A percentile compares a stretch with the other conserved stretches of the same genome.
These are phyloP conservation scores for Calonectria hongkongensis DNA, from an alignment of 2,329 filamentous ascomycete genomes.

Conservation along the genomic window DNA sequence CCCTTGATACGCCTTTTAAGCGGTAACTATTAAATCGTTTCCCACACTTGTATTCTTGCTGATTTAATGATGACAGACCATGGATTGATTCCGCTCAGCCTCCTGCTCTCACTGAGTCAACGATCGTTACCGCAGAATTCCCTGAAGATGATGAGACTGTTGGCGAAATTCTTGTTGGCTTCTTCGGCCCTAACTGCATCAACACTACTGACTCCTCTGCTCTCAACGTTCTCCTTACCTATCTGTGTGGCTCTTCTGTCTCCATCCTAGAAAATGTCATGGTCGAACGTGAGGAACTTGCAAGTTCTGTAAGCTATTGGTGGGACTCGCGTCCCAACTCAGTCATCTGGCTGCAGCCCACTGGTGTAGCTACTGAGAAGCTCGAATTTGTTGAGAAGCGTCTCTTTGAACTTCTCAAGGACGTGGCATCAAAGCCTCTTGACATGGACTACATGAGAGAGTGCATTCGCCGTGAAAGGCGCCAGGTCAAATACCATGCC, in stretches of 20 bases:
- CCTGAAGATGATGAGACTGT: conserved; percentile 97
- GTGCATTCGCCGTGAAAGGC: conserved; percentile 87
- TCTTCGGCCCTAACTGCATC: conserved; percentile 89
- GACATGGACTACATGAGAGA: conserved; percentile 94
- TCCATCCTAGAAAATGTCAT: conserved; percentile 93
- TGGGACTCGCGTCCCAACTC: conserved; percentile 87
- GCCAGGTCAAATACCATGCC: conserved; percentile 88
- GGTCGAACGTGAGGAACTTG: conserved; percentile 94
- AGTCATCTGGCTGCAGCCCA: conserved; percentile 90
- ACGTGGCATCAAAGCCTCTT: conserved; percentile 86
- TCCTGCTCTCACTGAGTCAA: conserved; percentile 81
- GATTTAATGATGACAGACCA: conserved; percentile 67
- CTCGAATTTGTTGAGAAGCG: conserved; percentile 89
- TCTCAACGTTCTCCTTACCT: conserved; percentile 86
- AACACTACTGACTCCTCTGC: conserved; percentile 82
- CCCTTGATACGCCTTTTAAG: conserved; percentile 84
- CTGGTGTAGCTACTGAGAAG: conserved; percentile 90
- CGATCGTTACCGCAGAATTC: conserved; percentile 88
- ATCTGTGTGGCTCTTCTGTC: conserved; percentile 94
- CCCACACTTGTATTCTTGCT: conserved; percentile 28
- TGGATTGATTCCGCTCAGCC: conserved; percentile 93
- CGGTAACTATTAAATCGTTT: conserved; percentile 62
- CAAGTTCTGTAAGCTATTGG: conserved; percentile 88
- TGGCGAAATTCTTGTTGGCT: conserved; percentile 90
- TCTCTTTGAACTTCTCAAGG: conserved; percentile 87